phyloP scores from a whole-genome alignment of 768 basidiomycete genomes.

The Melanogaster broomeanus region DNA sequence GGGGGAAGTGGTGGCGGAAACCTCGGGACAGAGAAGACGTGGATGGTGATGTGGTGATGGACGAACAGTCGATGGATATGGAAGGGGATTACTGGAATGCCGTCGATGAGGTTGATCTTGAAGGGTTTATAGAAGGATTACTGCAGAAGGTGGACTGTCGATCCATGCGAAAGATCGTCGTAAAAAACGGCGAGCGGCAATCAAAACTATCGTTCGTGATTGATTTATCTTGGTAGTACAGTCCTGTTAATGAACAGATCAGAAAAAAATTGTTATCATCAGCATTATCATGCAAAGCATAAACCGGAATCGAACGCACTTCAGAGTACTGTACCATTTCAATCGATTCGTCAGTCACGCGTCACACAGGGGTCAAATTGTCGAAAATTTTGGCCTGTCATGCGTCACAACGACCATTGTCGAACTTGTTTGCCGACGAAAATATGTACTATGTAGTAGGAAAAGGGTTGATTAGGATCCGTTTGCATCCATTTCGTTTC shows the following conservation, averaged over 20 bases:
- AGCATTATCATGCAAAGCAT: slow-evolving; percentile 18
- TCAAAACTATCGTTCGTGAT: not conserved
- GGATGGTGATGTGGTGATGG: not conserved
- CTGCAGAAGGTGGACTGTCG: not conserved
- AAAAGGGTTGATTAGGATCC: too few species aligned
- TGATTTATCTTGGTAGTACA: not conserved
- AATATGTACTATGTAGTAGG: too few species aligned
- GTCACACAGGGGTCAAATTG: too few species aligned
- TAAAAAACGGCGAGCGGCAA: not conserved
- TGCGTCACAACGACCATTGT: too few species aligned
- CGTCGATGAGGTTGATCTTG: slow-evolving; percentile 3
- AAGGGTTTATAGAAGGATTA: slow-evolving; percentile 1
- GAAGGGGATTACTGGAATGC: not conserved
- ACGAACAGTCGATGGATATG: not conserved
- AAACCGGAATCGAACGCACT: slow-evolving; percentile 27
- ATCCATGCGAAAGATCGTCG: not conserved
- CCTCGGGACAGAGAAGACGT: too few species aligned
- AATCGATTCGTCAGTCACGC: too few species aligned
- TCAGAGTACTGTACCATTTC: too few species aligned
- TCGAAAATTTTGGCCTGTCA: too few species aligned
- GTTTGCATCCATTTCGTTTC: too few species aligned
- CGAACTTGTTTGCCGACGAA: too few species aligned
- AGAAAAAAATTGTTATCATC: not conserved
- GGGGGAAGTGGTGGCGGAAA: too few species aligned
- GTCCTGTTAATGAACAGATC: not conserved